Evolutionary conservation across 2,329 filamentous ascomycete species (phyloP).

Genomic region (Sporothrix globosa): DNA sequence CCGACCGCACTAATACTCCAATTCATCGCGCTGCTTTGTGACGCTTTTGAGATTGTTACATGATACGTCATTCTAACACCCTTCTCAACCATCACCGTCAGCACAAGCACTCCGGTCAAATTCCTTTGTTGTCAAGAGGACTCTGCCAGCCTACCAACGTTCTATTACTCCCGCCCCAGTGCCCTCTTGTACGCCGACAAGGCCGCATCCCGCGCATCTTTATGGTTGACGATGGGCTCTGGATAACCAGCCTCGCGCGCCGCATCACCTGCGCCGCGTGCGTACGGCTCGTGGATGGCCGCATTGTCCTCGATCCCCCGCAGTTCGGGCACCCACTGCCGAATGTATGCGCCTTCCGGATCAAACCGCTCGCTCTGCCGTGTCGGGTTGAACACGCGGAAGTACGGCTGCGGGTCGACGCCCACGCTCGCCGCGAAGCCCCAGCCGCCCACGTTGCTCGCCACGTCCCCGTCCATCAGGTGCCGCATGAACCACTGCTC

Average conservation of each 20-base stretch:
- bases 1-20: neutral
- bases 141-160: no score
- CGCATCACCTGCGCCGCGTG: slow-evolving; percentile 59
- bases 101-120: no score
- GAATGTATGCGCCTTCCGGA: slow-evolving; percentile 74
- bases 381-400: slow-evolving; percentile 85
- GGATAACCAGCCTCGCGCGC: slow-evolving; percentile 74
- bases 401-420: slow-evolving; percentile 69
- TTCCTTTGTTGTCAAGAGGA: neutral
- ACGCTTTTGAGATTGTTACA: no score
- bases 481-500: slow-evolving; percentile 83
- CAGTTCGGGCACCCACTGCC: slow-evolving; percentile 80
- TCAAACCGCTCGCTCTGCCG: slow-evolving; percentile 88
- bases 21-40: no score
- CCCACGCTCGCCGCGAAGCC: slow-evolving; percentile 51
- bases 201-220: slow-evolving; percentile 62
- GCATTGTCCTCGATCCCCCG: slow-evolving; percentile 65
- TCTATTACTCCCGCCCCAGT: slow-evolving; percentile 31
- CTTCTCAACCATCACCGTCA: no score
- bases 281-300: slow-evolving; percentile 81
- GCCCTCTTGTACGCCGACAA: slow-evolving; percentile 42
- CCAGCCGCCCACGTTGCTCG: slow-evolving; percentile 71
- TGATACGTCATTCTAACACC: no score
- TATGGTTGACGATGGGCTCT: slow-evolving; percentile 73
- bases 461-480: slow-evolving; percentile 78